These are phyloP conservation scores for Venturia nashicola DNA, from an alignment of 2,329 filamentous ascomycete species.

Conservation along the genomic window DNA sequence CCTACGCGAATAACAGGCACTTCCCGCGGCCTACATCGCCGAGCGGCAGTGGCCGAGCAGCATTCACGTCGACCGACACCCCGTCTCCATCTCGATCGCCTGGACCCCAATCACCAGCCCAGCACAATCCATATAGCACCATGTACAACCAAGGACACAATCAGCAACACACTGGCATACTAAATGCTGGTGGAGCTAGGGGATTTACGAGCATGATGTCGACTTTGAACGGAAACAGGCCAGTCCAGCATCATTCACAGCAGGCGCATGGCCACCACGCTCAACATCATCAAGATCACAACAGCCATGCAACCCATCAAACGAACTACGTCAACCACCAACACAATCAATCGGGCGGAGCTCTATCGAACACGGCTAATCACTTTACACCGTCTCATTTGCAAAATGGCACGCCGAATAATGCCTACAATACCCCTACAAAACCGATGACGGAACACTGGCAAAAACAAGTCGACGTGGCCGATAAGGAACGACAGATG, in stretches of 20 bases:
- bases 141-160: slow-evolving; percentile 56
- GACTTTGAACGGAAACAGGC: slow-evolving; percentile 8
- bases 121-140: slow-evolving; percentile 61
- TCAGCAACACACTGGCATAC: slow-evolving; percentile 34
- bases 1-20: slow-evolving; percentile 22
- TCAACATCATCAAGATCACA: slow-evolving; percentile 49
- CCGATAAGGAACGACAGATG: slow-evolving; percentile 60
- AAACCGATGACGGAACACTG: slow-evolving; percentile 61
- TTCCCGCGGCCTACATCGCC: slow-evolving; percentile 8
- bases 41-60: background rate
- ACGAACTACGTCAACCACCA: slow-evolving; percentile 49
- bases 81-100: slow-evolving; percentile 47
- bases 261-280: slow-evolving; percentile 41
- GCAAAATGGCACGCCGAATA: slow-evolving; percentile 46
- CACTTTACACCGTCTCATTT: slow-evolving; percentile 48
- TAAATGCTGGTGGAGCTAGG: background rate
- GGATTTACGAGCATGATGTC: background rate
- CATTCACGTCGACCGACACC: slow-evolving; percentile 26
- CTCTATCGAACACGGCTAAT: slow-evolving; percentile 52
- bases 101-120: slow-evolving; percentile 36
- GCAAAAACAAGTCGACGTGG: slow-evolving; percentile 74
- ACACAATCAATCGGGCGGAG: slow-evolving; percentile 46
- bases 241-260: slow-evolving; percentile 26
- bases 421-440: slow-evolving; percentile 42
- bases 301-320: slow-evolving; percentile 48